A percentile compares a stretch with the other conserved stretches of the same genome.
Evolutionary conservation across 306 rosid genomes (phyloP).

Genomic region (Purshia tridentata): DNA sequence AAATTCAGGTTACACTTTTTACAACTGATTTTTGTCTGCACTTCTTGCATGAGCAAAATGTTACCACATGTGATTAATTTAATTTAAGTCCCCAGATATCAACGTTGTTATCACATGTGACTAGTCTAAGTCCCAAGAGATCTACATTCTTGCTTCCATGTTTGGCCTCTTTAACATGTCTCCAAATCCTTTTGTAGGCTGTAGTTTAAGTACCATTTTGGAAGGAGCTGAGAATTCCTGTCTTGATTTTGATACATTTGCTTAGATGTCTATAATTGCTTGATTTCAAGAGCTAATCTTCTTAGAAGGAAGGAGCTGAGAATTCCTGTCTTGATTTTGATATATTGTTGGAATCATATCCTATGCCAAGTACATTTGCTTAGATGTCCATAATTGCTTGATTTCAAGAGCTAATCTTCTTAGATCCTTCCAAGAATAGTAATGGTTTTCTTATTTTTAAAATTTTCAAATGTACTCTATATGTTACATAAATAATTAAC

Average conservation of each 20-base stretch:
- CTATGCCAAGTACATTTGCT: background rate
- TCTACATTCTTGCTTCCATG: background rate
- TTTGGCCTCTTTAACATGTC: background rate
- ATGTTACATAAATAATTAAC: background rate
- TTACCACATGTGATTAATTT: background rate
- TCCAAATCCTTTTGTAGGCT: background rate
- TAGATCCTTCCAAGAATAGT: background rate
- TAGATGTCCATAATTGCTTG: background rate
- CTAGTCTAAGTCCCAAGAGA: background rate
- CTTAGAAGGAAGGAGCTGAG: background rate
- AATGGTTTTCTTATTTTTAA: background rate
- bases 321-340: background rate
- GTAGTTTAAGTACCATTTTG: background rate
- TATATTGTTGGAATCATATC: background rate
- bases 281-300: background rate
- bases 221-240: background rate
- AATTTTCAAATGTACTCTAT: background rate
- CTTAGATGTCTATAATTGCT: background rate
- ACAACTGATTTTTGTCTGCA: slow-evolving; percentile 12
- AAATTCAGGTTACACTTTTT: slow-evolving; percentile 65
- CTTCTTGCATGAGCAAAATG: slow-evolving; percentile 1
- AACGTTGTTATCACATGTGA: background rate
- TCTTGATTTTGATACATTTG: background rate
- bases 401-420: background rate
- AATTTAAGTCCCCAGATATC: background rate